Conservation (phyloP, 768 basidiomycete genomes). For the Suillus fuscotomentosus region DNA sequence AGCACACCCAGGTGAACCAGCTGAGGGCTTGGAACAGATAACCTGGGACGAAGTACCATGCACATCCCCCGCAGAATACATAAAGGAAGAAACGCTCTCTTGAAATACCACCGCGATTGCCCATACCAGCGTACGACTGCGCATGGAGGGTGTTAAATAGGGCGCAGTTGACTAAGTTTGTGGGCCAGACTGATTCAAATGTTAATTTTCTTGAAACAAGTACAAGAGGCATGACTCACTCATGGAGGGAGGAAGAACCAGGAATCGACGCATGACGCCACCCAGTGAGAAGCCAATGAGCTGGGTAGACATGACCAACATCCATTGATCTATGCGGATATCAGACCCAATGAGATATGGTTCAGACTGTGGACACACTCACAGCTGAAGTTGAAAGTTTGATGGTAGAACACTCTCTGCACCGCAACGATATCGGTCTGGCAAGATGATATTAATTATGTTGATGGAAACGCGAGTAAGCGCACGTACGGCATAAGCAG, state of each 20-base stretch:
- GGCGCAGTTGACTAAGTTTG: slow-evolving; percentile 26
- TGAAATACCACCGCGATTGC: slow-evolving; percentile 16
- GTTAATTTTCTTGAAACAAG: not conserved
- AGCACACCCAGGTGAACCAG: slow-evolving; percentile 46
- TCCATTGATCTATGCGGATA: slow-evolving; percentile 7
- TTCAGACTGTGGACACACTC: not conserved
- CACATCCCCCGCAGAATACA: slow-evolving; percentile 11
- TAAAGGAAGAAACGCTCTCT: slow-evolving; percentile 20
- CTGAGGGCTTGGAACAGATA: slow-evolving; percentile 30
- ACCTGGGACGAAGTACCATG: slow-evolving; percentile 31
- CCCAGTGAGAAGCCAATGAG: slow-evolving; percentile 12
- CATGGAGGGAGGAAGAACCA: slow-evolving; percentile 66
- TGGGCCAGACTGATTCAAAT: slow-evolving; percentile 24
- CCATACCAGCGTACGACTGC: slow-evolving; percentile 19
- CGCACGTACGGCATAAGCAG: not conserved
- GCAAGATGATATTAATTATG: not conserved
- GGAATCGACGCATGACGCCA: slow-evolving; percentile 57
- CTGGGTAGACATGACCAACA: slow-evolving; percentile 13
- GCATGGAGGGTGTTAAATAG: slow-evolving; percentile 24
- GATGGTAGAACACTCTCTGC: slow-evolving; percentile 45
- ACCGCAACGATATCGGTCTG: slow-evolving; percentile 45
- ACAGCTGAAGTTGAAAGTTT: slow-evolving; percentile 34
- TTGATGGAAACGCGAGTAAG: slow-evolving; percentile 14
- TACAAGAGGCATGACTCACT: slow-evolving; percentile 47
- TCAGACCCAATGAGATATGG: not conserved